phyloP scores from a whole-genome alignment of 2,329 filamentous ascomycete species.

The Botrytis aclada region DNA sequence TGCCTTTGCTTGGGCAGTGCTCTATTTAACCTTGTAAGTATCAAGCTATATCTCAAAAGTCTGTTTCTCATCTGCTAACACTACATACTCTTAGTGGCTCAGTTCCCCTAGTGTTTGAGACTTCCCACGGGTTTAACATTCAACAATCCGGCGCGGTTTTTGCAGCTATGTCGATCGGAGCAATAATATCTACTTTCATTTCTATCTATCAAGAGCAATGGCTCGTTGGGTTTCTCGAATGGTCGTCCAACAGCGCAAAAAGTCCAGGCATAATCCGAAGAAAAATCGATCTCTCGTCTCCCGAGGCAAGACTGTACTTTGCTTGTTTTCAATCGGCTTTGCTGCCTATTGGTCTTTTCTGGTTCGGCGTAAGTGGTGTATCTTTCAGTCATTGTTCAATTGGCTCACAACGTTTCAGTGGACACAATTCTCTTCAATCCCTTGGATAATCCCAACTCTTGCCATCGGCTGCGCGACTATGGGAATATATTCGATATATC shows the following conservation, averaged over 20 bases:
- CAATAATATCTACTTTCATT: conserved; percentile 62
- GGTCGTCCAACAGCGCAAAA: conserved; percentile 26
- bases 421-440: conserved; percentile 58
- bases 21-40: conserved; percentile 71
- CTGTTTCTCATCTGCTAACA: not conserved
- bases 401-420: conserved; percentile 53
- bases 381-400: not conserved
- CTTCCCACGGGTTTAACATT: conserved; percentile 64
- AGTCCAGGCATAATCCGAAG: conserved; percentile 24
- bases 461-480: conserved; percentile 73
- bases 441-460: conserved; percentile 70
- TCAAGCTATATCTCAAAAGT: not conserved
- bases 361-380: conserved; percentile 36
- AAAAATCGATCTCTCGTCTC: conserved; percentile 43
- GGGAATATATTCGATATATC: conserved; percentile 82
- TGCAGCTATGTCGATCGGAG: conserved; percentile 65
- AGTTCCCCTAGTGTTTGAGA: conserved; percentile 72
- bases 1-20: conserved; percentile 81
- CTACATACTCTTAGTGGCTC: conserved; percentile 46
- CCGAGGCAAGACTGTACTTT: conserved; percentile 81
- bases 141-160: conserved; percentile 72
- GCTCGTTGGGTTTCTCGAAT: conserved; percentile 46
- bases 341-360: conserved; percentile 76
- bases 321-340: conserved; percentile 72
- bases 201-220: conserved; percentile 72